Evolutionary conservation across 140 eudicot species (phyloP), one percentile per base, ranked within the genome.

Genomic region (Cichorium intybus): DNA sequence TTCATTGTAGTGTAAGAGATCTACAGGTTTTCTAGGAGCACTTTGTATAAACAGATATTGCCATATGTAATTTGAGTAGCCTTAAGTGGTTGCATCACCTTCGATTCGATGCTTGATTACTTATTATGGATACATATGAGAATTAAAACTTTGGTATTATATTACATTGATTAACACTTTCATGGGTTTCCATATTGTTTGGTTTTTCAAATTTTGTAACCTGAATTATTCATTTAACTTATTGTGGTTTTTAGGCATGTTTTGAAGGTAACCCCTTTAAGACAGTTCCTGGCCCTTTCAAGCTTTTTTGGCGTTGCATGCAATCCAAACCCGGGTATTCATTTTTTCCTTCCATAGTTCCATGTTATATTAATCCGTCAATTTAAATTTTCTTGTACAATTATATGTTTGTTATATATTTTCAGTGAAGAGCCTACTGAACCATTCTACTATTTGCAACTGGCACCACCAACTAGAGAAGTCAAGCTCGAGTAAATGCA

Each of bases 211-310:
- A 3, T 8, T 53, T 45, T 41, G 43, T 22, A n/a, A 47, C 18
- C 47, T 43, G 50, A 33, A 21, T 4, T 72, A 18, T 26, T n/a
- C n/a, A n/a, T 61, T 34, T 59, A 33, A n/a, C 62, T 48, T 41
- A 2, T 64, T 9, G n/a, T 49, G 43, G 11, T 48, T 23, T 76
- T 56, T 58, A 92, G 99, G 99, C 99, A 56, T 88, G 95, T 64
- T 92, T 92, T 75, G 99, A 92, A 79, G 99, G 97, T 26, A 93
- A 93, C 66, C 99, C 99, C 6, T 93, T 93, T 71, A 93, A 93
- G 84, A 93, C 99, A 34, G 81, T 93, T 77, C 96, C 99, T 10
- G 99, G 95, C 28, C 99, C 99, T 46, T 93, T 93, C 82, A 93
- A 88, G 82, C 87, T 92, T 31, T 92, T 92, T 67, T 87, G 82